Percentiles rank a stretch among this genome's conserved stretches.
Evolutionary conservation across 768 basidiomycete genomes (phyloP).

Genomic region (Pleurotus cornucopiae): DNA sequence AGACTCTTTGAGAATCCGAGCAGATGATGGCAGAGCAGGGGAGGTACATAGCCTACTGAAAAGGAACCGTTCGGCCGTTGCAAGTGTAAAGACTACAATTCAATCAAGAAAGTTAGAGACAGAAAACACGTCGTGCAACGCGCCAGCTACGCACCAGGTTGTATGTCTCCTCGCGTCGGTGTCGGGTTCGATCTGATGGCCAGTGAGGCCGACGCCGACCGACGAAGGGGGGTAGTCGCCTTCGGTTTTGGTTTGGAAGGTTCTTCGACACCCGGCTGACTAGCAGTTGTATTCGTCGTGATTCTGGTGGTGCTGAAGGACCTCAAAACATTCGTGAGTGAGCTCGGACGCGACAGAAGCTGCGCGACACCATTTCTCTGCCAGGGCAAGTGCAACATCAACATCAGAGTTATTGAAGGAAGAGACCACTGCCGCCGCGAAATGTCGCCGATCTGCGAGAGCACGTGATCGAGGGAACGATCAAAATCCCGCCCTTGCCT

Average conservation of each 20-base stretch:
- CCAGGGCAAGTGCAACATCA: background rate
- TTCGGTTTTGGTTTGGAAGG: constrained; percentile 70
- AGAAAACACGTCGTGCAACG: constrained; percentile 54
- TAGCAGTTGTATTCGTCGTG: background rate
- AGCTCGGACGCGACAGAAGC: background rate
- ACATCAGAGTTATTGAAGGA: too few species aligned
- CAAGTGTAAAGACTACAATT: constrained; percentile 67
- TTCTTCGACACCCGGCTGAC: constrained; percentile 10
- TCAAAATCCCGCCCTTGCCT: too few species aligned
- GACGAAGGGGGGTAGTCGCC: constrained; percentile 72
- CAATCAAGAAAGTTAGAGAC: constrained; percentile 10
- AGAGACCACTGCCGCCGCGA: too few species aligned
- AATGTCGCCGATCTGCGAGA: too few species aligned
- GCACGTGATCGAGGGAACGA: too few species aligned
- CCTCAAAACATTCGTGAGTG: background rate
- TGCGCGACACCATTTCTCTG: background rate
- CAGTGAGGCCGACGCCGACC: constrained; percentile 80
- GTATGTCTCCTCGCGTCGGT: constrained; percentile 77
- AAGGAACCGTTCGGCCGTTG: constrained; percentile 82
- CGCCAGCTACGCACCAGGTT: constrained; percentile 43
- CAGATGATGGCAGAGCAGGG: constrained; percentile 45
- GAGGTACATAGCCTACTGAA: constrained; percentile 56
- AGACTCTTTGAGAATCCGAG: constrained; percentile 66
- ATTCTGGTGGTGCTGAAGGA: background rate
- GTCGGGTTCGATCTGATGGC: constrained; percentile 86